Evolutionary conservation across 768 basidiomycete genomes (phyloP).

Genomic region (Rhizopogon vesiculosus): DNA sequence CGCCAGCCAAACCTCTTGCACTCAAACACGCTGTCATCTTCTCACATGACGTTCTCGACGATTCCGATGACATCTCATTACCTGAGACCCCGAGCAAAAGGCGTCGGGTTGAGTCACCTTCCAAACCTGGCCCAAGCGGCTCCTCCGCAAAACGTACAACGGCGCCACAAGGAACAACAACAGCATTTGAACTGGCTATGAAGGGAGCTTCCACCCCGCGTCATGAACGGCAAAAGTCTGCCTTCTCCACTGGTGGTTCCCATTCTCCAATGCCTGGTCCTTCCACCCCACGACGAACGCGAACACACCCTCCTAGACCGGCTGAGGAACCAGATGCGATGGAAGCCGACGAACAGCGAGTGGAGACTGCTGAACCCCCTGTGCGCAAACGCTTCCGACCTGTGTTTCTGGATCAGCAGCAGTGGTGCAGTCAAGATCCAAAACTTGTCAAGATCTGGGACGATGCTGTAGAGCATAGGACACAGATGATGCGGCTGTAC

Average conservation of each 20-base stretch:
- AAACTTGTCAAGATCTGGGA: constrained; percentile 25
- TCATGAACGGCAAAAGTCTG: not conserved
- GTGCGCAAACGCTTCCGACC: constrained; percentile 41
- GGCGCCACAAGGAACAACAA: not conserved
- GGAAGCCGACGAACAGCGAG: constrained; percentile 20
- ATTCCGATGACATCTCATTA: constrained; percentile 17
- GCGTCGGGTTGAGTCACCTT: constrained; percentile 24
- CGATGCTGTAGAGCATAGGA: constrained; percentile 7
- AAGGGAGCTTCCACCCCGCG: not conserved
- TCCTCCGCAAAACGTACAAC: constrained; percentile 7
- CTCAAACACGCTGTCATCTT: constrained; percentile 31
- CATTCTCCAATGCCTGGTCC: constrained; percentile 13
- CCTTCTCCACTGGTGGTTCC: not conserved
- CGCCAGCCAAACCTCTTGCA: constrained; percentile 28
- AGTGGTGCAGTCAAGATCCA: constrained; percentile 42
- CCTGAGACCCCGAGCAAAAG: constrained; percentile 42
- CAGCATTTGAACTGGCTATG: constrained; percentile 18
- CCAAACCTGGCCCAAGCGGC: constrained; percentile 10
- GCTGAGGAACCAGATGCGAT: constrained; percentile 3
- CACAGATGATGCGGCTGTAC: constrained; percentile 11
- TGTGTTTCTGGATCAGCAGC: constrained; percentile 44
- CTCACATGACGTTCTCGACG: constrained; percentile 6
- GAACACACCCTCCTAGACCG: constrained; percentile 7
- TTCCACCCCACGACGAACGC: constrained; percentile 20
- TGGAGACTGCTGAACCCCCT: constrained; percentile 4